Base-by-base conservation (phyloP, 1,139 yeast species). In the Pichia cactophila region DNA sequence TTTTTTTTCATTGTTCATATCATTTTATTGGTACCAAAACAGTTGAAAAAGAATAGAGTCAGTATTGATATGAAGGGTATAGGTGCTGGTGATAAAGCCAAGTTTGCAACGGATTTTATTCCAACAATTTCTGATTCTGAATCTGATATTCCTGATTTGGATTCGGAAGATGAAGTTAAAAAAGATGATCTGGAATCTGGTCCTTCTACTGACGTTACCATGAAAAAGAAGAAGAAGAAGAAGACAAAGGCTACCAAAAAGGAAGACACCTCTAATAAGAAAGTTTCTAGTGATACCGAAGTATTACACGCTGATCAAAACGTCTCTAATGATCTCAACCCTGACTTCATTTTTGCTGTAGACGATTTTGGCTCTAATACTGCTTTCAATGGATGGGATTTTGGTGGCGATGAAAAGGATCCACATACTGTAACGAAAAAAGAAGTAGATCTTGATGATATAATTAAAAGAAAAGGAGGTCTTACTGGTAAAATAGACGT, bases 391-490 rank as follows among this genome's bases (percentile, higher is more conserved):
- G 96, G 95, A 4, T 89, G 96, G 96, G 89, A 87, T 57, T 86
- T 87, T 63, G 78, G 72, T 42, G 72, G 67, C 16, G 77, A 51
- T 10, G 29, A 23, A 7, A 26, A 39, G 3, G 67, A 63, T 11
- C 72, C 64, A n/a, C 67, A 65, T 2, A 65, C 56, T 26, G 60
- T 50, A 33, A 58, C 54, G 8, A 75, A 66, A 56, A 80, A 75
- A 56, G 87, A 81, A 51, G 96, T 89, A n/a, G 94, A 88, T 69
- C 72, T 89, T 57, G 96, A 89, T 61, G 82, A 81, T 29, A 89
- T 89, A 50, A 84, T 89, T 59, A 80, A 84, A 69, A 77, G 90
- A 66, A 84, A 83, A 60, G 90, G 92, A 66, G 90, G 89, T 44
- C 70, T 83, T 50, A 53, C 58, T 29, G 75, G 81, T 28, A 75